phyloP scores from a whole-genome alignment of 805 yeast species.

The Monosporozyma solicola region DNA sequence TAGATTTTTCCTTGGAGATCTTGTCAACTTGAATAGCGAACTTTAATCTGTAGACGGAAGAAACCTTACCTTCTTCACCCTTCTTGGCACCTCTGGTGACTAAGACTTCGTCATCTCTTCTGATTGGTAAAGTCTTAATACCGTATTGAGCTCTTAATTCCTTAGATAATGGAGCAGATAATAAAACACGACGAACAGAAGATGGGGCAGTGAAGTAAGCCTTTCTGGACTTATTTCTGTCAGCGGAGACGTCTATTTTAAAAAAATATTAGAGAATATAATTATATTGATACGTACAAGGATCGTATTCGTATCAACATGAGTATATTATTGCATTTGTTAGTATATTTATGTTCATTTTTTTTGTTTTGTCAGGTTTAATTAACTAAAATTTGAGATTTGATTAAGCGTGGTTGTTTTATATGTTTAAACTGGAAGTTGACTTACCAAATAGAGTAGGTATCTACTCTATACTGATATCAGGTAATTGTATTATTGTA shows the following conservation, averaged over 20 bases:
- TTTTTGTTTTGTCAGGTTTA: not conserved
- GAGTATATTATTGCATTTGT: not conserved
- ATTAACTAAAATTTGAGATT: not conserved
- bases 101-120: constrained; percentile 92
- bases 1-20: constrained; percentile 94
- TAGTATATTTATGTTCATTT: constrained; percentile 1
- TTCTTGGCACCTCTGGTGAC: constrained; percentile 98
- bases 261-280: not conserved
- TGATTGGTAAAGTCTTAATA: constrained; percentile 91
- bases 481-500: no score
- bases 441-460: no score
- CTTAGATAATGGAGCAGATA: constrained; percentile 98
- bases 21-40: constrained; percentile 94
- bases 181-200: constrained; percentile 82
- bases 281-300: not conserved
- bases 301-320: not conserved
- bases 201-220: constrained; percentile 99
- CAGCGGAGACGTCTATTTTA: constrained; percentile 86
- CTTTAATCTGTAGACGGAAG: constrained; percentile 98
- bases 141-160: constrained; percentile 97
- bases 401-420: no score
- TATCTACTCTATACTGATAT: no score
- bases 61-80: constrained; percentile 98
- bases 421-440: no score
- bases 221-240: constrained; percentile 99